Base-by-base conservation (phyloP, 2,329 filamentous ascomycete species). In the Colletotrichum gigasporum region DNA sequence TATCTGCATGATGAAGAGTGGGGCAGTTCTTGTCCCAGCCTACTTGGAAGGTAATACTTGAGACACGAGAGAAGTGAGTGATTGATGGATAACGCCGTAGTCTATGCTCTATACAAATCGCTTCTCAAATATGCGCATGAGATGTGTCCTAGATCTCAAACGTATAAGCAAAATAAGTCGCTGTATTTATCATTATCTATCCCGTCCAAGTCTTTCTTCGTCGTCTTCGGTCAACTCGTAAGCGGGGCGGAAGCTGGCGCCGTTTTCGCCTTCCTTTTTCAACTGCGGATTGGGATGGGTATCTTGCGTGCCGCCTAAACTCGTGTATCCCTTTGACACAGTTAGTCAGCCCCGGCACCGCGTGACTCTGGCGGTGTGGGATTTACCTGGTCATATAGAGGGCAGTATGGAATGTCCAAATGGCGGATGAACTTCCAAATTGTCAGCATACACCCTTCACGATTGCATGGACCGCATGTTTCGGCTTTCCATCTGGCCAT, bases 221-320 rank as follows among this genome's bases (percentile, higher is more conserved):
- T 90, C 82, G 74, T 96, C 93, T 65, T 89, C 86, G 53, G 85
- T 82, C 69, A 96, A 78, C 74, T 93, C 90, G 74, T 94, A 94
- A 0, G 92, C 92, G 1, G 92, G 92, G 52, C 87, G 81, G 73
- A 91, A 95, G 5, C 69, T 75, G 2, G 62, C 72, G n/a, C 67
- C 67, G 14, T 72, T 74, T 35, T 72, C 72, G 14, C 72, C 71
- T 11, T 72, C 75, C 53, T 69, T 71, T 67, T 82, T 85, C 71
- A 96, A 78, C 34, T 86, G 87, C 9, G 96, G 96, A 74, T 99
- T 99, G 0, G 93, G 94, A 68, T 91, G 87, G 2, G 96, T 99
- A 78, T 99, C 93, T 59, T 88, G 90, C 22, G 89, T 93, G 3
- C 96, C 95, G 18, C 96, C 96, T n/a, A 99, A 83, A 68, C 91